Evolutionary conservation across 306 rosid genomes (phyloP).

Genomic region (Cicer cuneatum): DNA sequence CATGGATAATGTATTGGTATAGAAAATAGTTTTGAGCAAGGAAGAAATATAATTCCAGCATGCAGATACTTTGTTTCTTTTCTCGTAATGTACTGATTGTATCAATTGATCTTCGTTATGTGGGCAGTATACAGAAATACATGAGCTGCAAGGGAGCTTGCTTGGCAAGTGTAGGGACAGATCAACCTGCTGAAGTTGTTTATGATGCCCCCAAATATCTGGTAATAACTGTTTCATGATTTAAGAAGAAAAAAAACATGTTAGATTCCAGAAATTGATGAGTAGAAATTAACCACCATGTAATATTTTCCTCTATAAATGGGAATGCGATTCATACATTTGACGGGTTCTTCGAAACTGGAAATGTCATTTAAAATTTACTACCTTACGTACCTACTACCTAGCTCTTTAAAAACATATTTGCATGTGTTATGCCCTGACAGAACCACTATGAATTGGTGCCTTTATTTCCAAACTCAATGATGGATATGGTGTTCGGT

Average conservation of each 20-base stretch:
- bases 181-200: conserved; percentile 97
- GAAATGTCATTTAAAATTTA: conserved; percentile 11
- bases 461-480: conserved; percentile 29
- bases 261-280: conserved; percentile 40
- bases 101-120: conserved; percentile 20
- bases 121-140: conserved; percentile 82
- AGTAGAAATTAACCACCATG: background rate
- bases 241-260: conserved; percentile 7
- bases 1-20: conserved; percentile 37
- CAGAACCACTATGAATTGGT: conserved; percentile 9
- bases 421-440: conserved; percentile 15
- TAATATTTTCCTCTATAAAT: conserved; percentile 9
- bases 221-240: conserved; percentile 58
- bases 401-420: conserved; percentile 4
- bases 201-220: conserved; percentile 79
- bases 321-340: conserved; percentile 33
- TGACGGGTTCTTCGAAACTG: conserved; percentile 21
- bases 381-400: background rate
- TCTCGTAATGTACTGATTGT: conserved; percentile 31
- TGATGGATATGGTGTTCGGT: conserved; percentile 17
- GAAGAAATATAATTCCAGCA: conserved; percentile 28
- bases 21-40: conserved; percentile 1
- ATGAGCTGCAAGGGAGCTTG: conserved; percentile 94
- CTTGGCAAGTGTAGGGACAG: conserved; percentile 82
- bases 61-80: conserved; percentile 37